A percentile compares a stretch with the other conserved stretches of the same genome.
Conservation (phyloP, 2,329 filamentous ascomycete genomes). For the Leptographium radiaticola region DNA sequence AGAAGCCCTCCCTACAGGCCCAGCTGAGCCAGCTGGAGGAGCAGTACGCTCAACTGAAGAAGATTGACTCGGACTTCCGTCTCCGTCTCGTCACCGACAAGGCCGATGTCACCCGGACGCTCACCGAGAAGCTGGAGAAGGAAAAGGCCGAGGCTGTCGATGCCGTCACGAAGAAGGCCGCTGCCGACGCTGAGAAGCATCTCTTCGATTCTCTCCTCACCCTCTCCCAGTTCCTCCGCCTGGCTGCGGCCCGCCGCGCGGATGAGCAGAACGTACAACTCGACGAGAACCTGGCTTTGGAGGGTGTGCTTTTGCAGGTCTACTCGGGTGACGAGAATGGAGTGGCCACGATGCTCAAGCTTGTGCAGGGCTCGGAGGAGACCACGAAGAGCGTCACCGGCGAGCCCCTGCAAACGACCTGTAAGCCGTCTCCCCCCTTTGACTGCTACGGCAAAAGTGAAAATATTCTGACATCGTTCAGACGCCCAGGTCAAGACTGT, state of each 20-base stretch:
- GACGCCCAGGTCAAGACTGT: slow-evolving; percentile 46
- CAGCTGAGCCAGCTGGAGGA: slow-evolving; percentile 61
- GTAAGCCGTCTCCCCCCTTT: slow-evolving; percentile 29
- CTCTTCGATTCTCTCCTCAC: slow-evolving; percentile 54
- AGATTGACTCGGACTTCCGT: slow-evolving; percentile 61
- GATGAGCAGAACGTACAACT: slow-evolving; percentile 51
- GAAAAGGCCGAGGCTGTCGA: slow-evolving; percentile 39
- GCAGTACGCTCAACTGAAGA: slow-evolving; percentile 61
- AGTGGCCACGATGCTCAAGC: slow-evolving; percentile 61
- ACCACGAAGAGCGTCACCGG: slow-evolving; percentile 51
- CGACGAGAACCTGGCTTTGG: slow-evolving; percentile 69
- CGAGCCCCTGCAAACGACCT: slow-evolving; percentile 54
- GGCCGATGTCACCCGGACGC: slow-evolving; percentile 44
- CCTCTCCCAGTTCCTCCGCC: slow-evolving; percentile 66
- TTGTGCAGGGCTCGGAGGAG: slow-evolving; percentile 61
- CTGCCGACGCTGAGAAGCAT: slow-evolving; percentile 38
- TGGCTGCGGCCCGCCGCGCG: slow-evolving; percentile 62
- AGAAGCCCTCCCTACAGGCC: slow-evolving; percentile 59
- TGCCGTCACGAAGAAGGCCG: slow-evolving; percentile 41
- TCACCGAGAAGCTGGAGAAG: slow-evolving; percentile 38
- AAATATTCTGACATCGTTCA: slow-evolving; percentile 15
- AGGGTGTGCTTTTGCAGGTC: slow-evolving; percentile 65
- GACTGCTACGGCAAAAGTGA: not conserved
- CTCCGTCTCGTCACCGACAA: slow-evolving; percentile 44
- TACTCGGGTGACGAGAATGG: slow-evolving; percentile 67